These are phyloP conservation scores for Penicillium tannophilum DNA, from an alignment of 495 filamentous ascomycete species.

Conservation along the genomic window DNA sequence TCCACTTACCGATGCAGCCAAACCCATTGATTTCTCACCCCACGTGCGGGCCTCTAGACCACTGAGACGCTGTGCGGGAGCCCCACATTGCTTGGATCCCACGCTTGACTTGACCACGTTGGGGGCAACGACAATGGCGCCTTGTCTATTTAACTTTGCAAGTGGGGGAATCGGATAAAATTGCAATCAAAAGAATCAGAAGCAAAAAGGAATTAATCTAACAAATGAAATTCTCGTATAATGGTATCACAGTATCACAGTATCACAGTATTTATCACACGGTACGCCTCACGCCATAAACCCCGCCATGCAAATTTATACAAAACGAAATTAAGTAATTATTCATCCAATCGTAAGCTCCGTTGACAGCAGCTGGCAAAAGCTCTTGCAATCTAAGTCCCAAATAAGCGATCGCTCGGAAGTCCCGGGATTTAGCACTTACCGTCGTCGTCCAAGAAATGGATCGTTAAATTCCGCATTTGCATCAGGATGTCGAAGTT, in stretches of 20 bases:
- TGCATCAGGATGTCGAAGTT: slow-evolving; percentile 48
- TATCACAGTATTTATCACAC: slow-evolving; percentile 5
- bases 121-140: neutral
- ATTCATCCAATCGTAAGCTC: slow-evolving; percentile 35
- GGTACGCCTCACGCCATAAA: slow-evolving; percentile 9
- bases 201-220: neutral
- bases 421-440: slow-evolving; percentile 16
- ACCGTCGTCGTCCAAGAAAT: slow-evolving; percentile 49
- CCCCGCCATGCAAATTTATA: slow-evolving; percentile 27
- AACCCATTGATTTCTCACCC: slow-evolving; percentile 7
- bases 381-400: slow-evolving; percentile 24
- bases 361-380: slow-evolving; percentile 30
- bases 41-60: slow-evolving; percentile 23
- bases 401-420: slow-evolving; percentile 10
- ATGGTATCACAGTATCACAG: slow-evolving; percentile 17
- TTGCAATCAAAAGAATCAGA: neutral
- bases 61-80: slow-evolving; percentile 16
- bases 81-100: slow-evolving; percentile 13
- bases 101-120: slow-evolving; percentile 10
- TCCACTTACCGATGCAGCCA: slow-evolving; percentile 9
- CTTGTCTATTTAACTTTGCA: slow-evolving; percentile 7
- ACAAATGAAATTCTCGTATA: slow-evolving; percentile 5
- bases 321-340: slow-evolving; percentile 3
- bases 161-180: neutral
- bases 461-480: slow-evolving; percentile 44